phyloP scores from a whole-genome alignment of 164 flowering plant species.

The Cinnamomum chago region DNA sequence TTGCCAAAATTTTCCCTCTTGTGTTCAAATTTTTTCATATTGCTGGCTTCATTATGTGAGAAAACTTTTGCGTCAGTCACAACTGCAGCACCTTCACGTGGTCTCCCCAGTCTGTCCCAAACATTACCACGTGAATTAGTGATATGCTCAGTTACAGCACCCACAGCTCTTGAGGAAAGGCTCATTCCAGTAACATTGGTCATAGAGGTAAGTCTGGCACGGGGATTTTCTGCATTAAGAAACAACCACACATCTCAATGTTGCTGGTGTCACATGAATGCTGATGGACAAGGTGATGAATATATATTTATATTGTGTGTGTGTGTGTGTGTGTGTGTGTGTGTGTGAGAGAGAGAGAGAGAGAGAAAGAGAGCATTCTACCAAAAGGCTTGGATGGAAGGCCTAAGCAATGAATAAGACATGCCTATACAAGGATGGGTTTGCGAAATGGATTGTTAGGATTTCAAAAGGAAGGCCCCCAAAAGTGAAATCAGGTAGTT shows the following conservation, averaged over 20 bases:
- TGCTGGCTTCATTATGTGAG: not conserved
- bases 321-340: too few relatives aligned
- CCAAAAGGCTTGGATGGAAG: too few relatives aligned
- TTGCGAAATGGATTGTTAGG: too few relatives aligned
- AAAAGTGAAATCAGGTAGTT: too few relatives aligned
- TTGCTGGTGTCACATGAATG: not conserved
- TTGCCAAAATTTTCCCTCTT: conserved; percentile 9
- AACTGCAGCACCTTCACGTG: conserved; percentile 12
- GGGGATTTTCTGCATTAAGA: conserved; percentile 12
- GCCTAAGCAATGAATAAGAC: too few relatives aligned
- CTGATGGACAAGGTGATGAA: not conserved
- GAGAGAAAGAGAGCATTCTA: not conserved
- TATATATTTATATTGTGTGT: too few relatives aligned
- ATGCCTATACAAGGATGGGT: too few relatives aligned
- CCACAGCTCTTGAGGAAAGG: conserved; percentile 10
- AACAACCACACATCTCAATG: not conserved
- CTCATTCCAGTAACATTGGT: conserved; percentile 6
- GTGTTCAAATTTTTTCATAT: conserved; percentile 8
- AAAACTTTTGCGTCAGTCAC: not conserved
- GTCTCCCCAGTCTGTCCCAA: conserved; percentile 49
- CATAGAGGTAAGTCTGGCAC: conserved; percentile 1
- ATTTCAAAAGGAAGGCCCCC: too few relatives aligned
- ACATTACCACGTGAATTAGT: conserved; percentile 29
- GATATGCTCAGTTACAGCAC: conserved; percentile 8
- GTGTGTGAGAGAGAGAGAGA: not conserved